phyloP scores from a whole-genome alignment of 495 filamentous ascomycete species.

The Acidomyces sp. region DNA sequence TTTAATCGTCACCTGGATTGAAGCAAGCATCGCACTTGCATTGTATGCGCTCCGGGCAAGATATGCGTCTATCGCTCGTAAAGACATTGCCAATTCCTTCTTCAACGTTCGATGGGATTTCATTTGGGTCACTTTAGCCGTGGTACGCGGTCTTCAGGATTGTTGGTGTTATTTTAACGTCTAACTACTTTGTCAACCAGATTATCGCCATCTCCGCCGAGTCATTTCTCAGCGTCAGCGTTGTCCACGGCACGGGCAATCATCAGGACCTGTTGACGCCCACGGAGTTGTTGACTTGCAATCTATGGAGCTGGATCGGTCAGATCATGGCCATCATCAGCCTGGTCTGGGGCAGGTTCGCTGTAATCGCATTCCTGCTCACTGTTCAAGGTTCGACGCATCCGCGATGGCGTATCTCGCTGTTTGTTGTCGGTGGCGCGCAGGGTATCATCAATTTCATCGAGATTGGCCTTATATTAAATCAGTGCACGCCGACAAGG shows the following conservation, averaged over 20 bases:
- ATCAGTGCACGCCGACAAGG: constrained; percentile 4
- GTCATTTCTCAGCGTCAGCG: constrained; percentile 3
- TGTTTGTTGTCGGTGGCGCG: constrained; percentile 1
- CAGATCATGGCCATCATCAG: not conserved
- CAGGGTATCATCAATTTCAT: constrained; percentile 3
- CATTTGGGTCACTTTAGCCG: not conserved
- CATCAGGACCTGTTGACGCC: not conserved
- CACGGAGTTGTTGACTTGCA: not conserved
- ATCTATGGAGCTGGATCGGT: constrained; percentile 9
- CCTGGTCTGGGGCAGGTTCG: constrained; percentile 3
- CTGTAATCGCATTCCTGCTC: constrained; percentile 8
- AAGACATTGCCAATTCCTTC: not conserved
- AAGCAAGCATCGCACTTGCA: constrained; percentile 1
- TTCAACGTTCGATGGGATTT: constrained; percentile 2
- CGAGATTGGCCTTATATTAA: constrained; percentile 2
- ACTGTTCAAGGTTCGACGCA: constrained; percentile 2
- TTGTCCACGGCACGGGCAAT: constrained; percentile 1
- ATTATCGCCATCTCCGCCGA: not conserved
- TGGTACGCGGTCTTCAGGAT: constrained; percentile 1
- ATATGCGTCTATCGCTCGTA: constrained; percentile 1
- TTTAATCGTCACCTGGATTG: constrained; percentile 2
- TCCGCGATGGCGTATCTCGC: not conserved
- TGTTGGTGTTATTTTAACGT: not conserved
- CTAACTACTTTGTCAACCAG: not conserved
- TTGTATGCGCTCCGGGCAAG: not conserved